Evolutionary conservation across 805 yeast genomes (phyloP), one percentile per base, ranked within the genome.

Genomic region (Metschnikowia reukaufii): DNA sequence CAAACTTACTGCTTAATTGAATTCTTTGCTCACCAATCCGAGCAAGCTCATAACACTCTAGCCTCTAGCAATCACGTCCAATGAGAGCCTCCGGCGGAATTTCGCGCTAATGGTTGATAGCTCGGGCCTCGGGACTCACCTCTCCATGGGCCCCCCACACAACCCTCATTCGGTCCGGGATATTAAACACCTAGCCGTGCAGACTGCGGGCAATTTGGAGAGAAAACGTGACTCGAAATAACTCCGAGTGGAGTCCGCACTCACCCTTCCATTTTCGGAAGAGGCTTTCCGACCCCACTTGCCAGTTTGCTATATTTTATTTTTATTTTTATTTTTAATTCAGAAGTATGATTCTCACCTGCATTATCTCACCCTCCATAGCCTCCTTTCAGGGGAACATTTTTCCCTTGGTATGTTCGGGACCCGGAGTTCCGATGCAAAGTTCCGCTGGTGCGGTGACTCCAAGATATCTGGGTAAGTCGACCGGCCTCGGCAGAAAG

Each of bases 111-210:
- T 19, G 30, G 19, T 39, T 31, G 30, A 20, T 39, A 31, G 43
- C n/a, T n/a, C n/a, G n/a, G n/a, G n/a, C 29, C 43, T 31, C 43
- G 43, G 43, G 30, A 29, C 36, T 17, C 43, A 20, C 35, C 20
- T 31, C 43, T 39, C 43, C 43, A 39, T 13, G 43, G 36, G 17
- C 43, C 36, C 43, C 43, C 43, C 43, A 32, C 18, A 31, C 2
- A 3, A 17, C 12, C 18, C n/a, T 27, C 9, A 10, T 8, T 9
- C 33, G 41, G 33, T 27, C 7, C 41, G 41, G 33, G 21, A 15
- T 27, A 25, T 16, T 8, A 12, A 18, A 12, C 27, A 16, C 25
- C 35, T 13, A 6, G 42, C 17, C 15, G 16, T 39, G 42, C 17
- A 39, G 27, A 39, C 25, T 17, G 30, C 18, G 7, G 20, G 35